Evolutionary conservation across 2,329 filamentous ascomycete species (phyloP).

Genomic region (Curvularia spicifera): DNA sequence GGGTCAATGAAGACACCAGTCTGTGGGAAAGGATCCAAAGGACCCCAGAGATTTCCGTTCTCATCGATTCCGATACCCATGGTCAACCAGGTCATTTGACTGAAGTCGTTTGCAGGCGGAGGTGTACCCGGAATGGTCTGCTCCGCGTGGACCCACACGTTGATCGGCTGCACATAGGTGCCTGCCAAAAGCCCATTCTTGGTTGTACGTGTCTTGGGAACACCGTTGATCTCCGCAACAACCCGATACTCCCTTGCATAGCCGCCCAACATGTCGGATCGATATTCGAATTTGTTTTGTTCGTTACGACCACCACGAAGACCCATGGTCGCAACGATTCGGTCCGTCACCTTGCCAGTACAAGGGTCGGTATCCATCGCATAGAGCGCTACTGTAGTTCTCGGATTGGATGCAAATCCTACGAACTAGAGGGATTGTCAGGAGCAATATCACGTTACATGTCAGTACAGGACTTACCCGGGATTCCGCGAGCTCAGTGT

Average conservation of each 20-base stretch:
- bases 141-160: background rate
- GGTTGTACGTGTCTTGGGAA: background rate
- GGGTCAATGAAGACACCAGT: slow-evolving; percentile 1
- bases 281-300: background rate
- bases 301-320: background rate
- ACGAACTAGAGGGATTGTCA: background rate
- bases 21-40: background rate
- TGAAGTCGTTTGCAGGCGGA: background rate
- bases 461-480: background rate
- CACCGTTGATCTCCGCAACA: background rate
- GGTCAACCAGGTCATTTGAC: background rate
- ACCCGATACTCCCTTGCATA: background rate
- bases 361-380: background rate
- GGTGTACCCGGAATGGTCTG: background rate
- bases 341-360: background rate
- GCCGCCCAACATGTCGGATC: background rate
- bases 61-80: background rate
- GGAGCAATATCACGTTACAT: background rate
- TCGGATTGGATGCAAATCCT: background rate
- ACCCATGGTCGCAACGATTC: background rate
- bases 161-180: background rate
- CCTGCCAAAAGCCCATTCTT: background rate
- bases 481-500: background rate
- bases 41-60: background rate
- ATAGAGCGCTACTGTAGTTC: background rate